Conservation (phyloP, 2,329 filamentous ascomycete genomes). For the Aureobasidium subglaciale region DNA sequence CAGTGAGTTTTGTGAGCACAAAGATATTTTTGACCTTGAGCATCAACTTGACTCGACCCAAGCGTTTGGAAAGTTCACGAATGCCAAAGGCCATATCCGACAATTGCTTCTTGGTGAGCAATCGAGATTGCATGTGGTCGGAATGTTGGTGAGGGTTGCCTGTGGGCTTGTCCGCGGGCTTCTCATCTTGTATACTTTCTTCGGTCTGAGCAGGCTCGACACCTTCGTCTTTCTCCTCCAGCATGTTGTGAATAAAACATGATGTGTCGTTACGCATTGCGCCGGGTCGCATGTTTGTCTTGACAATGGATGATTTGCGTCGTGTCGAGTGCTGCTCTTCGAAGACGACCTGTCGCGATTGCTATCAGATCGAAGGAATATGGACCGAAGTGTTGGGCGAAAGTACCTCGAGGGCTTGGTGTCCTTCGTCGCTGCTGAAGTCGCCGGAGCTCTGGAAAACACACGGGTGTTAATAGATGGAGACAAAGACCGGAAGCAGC, state of each 20-base stretch:
- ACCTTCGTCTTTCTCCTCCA: conserved; percentile 38
- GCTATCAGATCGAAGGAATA: neutral
- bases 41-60: conserved; percentile 76
- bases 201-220: conserved; percentile 18
- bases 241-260: conserved; percentile 56
- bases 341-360: conserved; percentile 46
- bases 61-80: conserved; percentile 75
- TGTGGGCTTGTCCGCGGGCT: conserved; percentile 38
- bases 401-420: conserved; percentile 35
- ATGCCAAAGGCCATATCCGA: conserved; percentile 97
- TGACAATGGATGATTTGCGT: conserved; percentile 54
- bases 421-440: conserved; percentile 30
- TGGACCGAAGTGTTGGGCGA: neutral
- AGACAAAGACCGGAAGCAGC: neutral
- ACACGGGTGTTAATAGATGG: neutral
- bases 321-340: conserved; percentile 45
- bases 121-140: conserved; percentile 52
- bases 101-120: conserved; percentile 89
- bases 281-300: conserved; percentile 31
- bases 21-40: conserved; percentile 79
- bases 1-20: conserved; percentile 85
- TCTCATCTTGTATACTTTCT: conserved; percentile 28
- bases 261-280: conserved; percentile 40
- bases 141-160: conserved; percentile 27
- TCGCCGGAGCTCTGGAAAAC: conserved; percentile 15